Percentiles rank a stretch among this genome's conserved stretches.
Evolutionary conservation across 2,329 filamentous ascomycete genomes (phyloP).

Genomic region (Tothia fuscella): DNA sequence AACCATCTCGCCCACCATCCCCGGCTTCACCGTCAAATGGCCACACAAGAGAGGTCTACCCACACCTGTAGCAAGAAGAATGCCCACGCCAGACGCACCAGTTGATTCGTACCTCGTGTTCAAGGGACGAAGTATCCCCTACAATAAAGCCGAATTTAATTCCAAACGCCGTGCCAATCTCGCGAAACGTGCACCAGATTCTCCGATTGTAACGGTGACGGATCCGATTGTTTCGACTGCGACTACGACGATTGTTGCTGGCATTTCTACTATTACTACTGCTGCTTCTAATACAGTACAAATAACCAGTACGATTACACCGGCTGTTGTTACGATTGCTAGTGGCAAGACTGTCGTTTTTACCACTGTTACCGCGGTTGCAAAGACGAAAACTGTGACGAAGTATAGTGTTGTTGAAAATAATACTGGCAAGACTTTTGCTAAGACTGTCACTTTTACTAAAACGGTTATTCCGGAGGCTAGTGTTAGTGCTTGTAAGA

Average conservation of each 20-base stretch:
- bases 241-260: background rate
- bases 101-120: conserved; percentile 14
- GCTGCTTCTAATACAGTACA: conserved; percentile 13
- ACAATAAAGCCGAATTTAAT: too few species aligned
- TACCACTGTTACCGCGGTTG: too few species aligned
- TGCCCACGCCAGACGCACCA: conserved; percentile 15
- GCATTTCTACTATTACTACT: conserved; percentile 3
- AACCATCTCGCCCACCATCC: conserved; percentile 18
- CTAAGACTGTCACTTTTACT: too few species aligned
- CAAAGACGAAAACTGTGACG: too few species aligned
- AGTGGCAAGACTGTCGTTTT: too few species aligned
- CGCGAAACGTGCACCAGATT: conserved; percentile 25
- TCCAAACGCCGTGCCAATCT: conserved; percentile 11
- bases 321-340: conserved; percentile 13
- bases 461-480: too few species aligned
- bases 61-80: too few species aligned
- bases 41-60: too few species aligned
- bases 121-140: conserved; percentile 16
- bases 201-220: conserved; percentile 22
- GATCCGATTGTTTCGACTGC: conserved; percentile 15
- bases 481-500: too few species aligned
- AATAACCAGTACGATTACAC: conserved; percentile 17
- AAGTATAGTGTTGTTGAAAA: too few species aligned
- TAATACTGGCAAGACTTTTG: too few species aligned
- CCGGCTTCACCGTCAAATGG: too few species aligned